Percentiles rank a stretch among this genome's conserved stretches.
phyloP scores from a whole-genome alignment of 1,284 basidiomycete species.

The Heterobasidion parviporum region DNA sequence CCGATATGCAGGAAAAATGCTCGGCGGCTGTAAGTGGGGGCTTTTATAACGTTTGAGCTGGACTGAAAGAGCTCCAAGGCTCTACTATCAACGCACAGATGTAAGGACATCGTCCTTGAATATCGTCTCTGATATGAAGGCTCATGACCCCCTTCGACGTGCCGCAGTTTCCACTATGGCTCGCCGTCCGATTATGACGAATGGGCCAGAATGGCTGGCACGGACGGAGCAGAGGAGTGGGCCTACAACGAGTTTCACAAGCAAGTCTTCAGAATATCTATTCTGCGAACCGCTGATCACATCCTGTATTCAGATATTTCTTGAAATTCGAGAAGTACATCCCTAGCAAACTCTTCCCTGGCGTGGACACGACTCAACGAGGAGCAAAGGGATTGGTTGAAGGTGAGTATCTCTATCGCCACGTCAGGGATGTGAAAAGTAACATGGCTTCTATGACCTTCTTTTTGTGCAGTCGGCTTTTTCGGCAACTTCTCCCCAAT shows the following conservation, averaged over 20 bases:
- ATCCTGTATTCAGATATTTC: constrained; percentile 38
- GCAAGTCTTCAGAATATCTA: constrained; percentile 19
- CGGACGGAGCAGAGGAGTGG: constrained; percentile 46
- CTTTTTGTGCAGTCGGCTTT: constrained; percentile 20
- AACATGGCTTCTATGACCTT: neutral
- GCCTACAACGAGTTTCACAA: constrained; percentile 45
- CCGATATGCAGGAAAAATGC: constrained; percentile 40
- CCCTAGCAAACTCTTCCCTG: constrained; percentile 36
- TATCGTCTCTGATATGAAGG: neutral
- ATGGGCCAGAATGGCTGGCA: constrained; percentile 46
- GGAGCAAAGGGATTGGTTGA: constrained; percentile 44
- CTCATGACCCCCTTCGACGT: too few relatives aligned
- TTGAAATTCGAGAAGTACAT: constrained; percentile 50
- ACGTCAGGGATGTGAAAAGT: neutral
- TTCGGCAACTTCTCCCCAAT: constrained; percentile 23
- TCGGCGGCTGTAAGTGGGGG: constrained; percentile 55
- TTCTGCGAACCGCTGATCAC: neutral
- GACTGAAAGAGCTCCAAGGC: constrained; percentile 24
- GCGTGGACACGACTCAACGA: constrained; percentile 34
- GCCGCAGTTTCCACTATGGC: constrained; percentile 54
- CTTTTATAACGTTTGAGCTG: neutral
- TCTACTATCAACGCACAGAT: constrained; percentile 63
- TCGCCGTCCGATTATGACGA: constrained; percentile 64
- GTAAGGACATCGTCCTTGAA: constrained; percentile 22
- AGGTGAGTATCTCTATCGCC: constrained; percentile 13